Evolutionary conservation across 768 basidiomycete genomes (phyloP), one percentile per base, ranked within the genome.

Genomic region (Scleroderma citrinum): DNA sequence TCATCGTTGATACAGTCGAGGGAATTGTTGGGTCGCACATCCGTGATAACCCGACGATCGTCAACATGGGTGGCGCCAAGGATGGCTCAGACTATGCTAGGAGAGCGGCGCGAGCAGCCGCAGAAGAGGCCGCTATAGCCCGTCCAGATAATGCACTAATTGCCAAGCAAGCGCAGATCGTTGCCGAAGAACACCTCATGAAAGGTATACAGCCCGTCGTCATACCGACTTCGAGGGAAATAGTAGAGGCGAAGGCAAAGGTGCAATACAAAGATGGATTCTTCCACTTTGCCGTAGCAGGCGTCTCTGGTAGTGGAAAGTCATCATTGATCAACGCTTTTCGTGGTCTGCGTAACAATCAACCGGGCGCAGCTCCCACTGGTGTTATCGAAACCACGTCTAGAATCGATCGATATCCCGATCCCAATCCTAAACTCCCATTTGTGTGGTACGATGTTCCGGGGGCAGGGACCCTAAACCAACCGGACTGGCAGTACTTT

Each of bases 261-360:
- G 32, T 54, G 10, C 49, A 54, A 23, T 54, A 54, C 34, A 23
- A 16, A 36, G 61, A 64, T 21, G 59, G 57, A 2, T 39, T 57
- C 20, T 57, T 59, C 35, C 62, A 67, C 50, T 57, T 67, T 31
- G 65, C 62, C 36, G 43, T 67, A 40, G 59, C 59, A 46, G 62
- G 65, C 12, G 31, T 51, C 30, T 51, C 58, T 4, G 62, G 61
- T 4, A 59, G 54, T 13, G 65, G 65, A 20, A 66, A 66, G 45
- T 65, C 64, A 7, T 64, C 64, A 19, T 44, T 66, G 46, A 51
- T 66, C 41, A 65, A 66, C 51, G 55, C 62, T 24, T 57, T 62
- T 39, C 57, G 65, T 24, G 63, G 63, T 21, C 37, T 63, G 19
- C 37, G 40, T n/a, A 59, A 60, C 44, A 37, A 46, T 1, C 39